A percentile compares a stretch with the other conserved stretches of the same genome.
Conservation (phyloP, 495 filamentous ascomycete species). For the Lepidopterella palustris region DNA sequence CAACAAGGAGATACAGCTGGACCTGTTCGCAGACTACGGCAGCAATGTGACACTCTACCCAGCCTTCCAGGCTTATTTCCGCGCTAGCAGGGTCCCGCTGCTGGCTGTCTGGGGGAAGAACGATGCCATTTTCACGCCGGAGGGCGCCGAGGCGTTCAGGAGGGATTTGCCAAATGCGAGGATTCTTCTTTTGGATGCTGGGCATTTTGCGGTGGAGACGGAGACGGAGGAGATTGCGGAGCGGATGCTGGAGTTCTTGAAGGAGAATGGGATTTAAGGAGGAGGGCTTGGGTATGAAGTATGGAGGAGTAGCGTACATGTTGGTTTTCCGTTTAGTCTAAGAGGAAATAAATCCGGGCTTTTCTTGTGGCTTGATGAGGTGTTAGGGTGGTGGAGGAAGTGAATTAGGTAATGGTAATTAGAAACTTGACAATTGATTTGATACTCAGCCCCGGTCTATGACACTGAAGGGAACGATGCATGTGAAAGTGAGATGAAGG, state of each 20-base stretch:
- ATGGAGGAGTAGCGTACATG: neutral
- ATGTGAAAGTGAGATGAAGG: too few species aligned
- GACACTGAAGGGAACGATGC: too few species aligned
- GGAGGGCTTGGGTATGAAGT: neutral
- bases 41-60: conserved; percentile 51
- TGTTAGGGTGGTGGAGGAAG: too few species aligned
- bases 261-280: conserved; percentile 14
- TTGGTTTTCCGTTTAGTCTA: too few species aligned
- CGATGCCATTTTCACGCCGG: conserved; percentile 50
- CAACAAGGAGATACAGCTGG: conserved; percentile 50
- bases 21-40: conserved; percentile 52
- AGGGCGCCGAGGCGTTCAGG: conserved; percentile 56
- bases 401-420: too few species aligned
- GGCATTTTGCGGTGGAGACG: conserved; percentile 58
- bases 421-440: too few species aligned
- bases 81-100: conserved; percentile 47
- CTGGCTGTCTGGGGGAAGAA: conserved; percentile 59
- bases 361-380: too few species aligned
- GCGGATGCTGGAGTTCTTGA: conserved; percentile 34
- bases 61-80: conserved; percentile 54
- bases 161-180: conserved; percentile 48
- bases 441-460: too few species aligned
- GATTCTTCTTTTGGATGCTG: conserved; percentile 49
- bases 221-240: conserved; percentile 45
- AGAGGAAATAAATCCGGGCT: too few species aligned